These are phyloP conservation scores for Fomitopsis betulina DNA, from an alignment of 1,284 basidiomycete genomes.

Conservation along the genomic window DNA sequence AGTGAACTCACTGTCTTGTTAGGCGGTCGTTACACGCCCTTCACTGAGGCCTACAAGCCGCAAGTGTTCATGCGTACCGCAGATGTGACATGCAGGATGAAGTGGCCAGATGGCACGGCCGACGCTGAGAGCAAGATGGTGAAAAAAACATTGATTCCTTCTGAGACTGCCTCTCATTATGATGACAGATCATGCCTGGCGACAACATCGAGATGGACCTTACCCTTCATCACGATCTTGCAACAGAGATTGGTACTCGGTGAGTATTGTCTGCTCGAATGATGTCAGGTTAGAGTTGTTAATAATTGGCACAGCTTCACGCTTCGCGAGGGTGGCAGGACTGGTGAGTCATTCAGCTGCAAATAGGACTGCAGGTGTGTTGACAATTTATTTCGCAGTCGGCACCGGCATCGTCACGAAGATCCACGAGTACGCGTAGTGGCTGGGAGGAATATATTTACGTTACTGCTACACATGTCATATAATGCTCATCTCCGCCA, in stretches of 20 bases:
- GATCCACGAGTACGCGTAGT: conserved; percentile 48
- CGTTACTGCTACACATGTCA: conserved; percentile 17
- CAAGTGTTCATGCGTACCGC: conserved; percentile 97
- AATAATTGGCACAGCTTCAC: conserved; percentile 64
- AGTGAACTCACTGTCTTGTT: background rate
- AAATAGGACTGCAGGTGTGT: background rate
- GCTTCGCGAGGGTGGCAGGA: conserved; percentile 95
- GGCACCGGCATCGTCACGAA: conserved; percentile 91
- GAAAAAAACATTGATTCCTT: conserved; percentile 5
- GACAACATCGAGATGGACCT: conserved; percentile 96
- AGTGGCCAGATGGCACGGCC: conserved; percentile 81
- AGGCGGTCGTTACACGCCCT: conserved; percentile 94
- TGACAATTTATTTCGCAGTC: conserved; percentile 40
- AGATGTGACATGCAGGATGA: conserved; percentile 85
- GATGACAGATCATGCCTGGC: conserved; percentile 87
- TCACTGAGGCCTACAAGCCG: conserved; percentile 95
- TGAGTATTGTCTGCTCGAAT: conserved; percentile 27
- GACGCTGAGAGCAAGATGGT: conserved; percentile 84
- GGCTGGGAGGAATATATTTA: conserved; percentile 11
- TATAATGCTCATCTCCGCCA: conserved; percentile 24
- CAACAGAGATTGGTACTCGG: conserved; percentile 88
- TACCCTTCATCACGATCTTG: conserved; percentile 84
- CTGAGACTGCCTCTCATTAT: background rate
- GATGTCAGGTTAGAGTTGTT: background rate
- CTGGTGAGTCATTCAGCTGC: conserved; percentile 50